phyloP scores from a whole-genome alignment of 305 asterid species.

The Fraxinus platypoda region DNA sequence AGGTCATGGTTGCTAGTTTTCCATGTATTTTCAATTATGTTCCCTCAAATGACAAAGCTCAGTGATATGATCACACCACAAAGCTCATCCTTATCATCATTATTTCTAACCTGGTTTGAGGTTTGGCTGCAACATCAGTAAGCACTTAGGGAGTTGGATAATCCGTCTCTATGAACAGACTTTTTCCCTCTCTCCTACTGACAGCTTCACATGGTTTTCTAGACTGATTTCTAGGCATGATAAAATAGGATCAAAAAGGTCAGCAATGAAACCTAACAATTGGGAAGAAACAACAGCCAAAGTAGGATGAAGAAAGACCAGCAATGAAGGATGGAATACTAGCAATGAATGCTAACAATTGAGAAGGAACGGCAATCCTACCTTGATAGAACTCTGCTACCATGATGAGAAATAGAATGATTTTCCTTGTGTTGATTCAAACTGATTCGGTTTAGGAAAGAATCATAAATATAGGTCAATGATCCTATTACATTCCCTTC shows the following conservation, averaged over 20 bases:
- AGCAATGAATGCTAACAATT: background rate
- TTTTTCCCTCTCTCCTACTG: background rate
- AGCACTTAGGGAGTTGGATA: background rate
- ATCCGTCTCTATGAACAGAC: background rate
- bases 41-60: background rate
- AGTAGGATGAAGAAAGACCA: background rate
- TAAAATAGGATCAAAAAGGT: background rate
- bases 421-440: background rate
- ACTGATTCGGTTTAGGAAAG: background rate
- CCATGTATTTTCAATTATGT: background rate
- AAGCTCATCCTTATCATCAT: background rate
- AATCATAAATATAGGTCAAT: background rate
- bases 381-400: background rate
- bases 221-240: background rate
- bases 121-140: background rate
- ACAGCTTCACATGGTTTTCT: background rate
- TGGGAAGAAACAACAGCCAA: background rate
- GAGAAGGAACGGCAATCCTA: background rate
- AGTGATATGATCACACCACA: background rate
- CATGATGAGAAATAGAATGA: background rate
- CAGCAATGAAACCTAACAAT: background rate
- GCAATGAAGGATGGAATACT: background rate
- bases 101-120: background rate
- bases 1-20: background rate
- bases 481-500: background rate